phyloP scores from a whole-genome alignment of 768 basidiomycete genomes.

The Atractiella rhizophila region DNA sequence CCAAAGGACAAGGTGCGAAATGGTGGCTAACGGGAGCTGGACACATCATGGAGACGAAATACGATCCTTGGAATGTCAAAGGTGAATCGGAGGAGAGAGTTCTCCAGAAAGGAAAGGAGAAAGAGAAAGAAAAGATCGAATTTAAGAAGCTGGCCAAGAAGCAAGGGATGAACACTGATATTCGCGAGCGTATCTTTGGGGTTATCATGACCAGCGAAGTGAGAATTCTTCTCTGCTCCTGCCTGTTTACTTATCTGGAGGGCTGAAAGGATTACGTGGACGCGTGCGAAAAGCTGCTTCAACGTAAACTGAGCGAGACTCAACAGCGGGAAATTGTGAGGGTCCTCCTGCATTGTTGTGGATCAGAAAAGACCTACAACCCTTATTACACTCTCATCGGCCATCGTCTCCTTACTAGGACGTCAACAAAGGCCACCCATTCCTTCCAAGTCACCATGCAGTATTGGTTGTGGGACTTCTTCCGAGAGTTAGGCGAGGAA shows the following conservation, averaged over 20 bases:
- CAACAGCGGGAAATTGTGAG: conserved; percentile 90
- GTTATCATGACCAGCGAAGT: conserved; percentile 91
- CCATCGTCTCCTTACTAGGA: conserved; percentile 33
- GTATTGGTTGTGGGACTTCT: conserved; percentile 87
- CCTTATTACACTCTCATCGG: conserved; percentile 81
- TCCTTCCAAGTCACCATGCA: conserved; percentile 77
- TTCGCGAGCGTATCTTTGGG: conserved; percentile 69
- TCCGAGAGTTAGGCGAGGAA: conserved; percentile 67
- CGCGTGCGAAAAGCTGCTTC: conserved; percentile 66
- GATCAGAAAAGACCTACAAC: conserved; percentile 77
- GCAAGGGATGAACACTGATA: conserved; percentile 98
- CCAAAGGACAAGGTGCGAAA: conserved; percentile 69
- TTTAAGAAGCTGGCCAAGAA: conserved; percentile 59
- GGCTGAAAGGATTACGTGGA: conserved; percentile 70
- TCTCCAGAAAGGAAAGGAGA: conserved; percentile 8
- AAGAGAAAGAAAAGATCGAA: conserved; percentile 20
- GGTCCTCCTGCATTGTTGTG: conserved; percentile 73
- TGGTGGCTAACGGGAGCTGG: conserved; percentile 96
- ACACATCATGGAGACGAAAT: conserved; percentile 8
- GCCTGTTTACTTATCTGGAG: background rate
- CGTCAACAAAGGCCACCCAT: conserved; percentile 32
- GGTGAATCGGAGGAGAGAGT: conserved; percentile 19
- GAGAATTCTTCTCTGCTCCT: conserved; percentile 17
- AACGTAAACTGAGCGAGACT: conserved; percentile 55
- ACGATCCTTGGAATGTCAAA: conserved; percentile 11